A percentile compares a stretch with the other conserved stretches of the same genome.
Evolutionary conservation across 176 grass and related monocot species (phyloP).

Genomic region (Oryza glumipatula): DNA sequence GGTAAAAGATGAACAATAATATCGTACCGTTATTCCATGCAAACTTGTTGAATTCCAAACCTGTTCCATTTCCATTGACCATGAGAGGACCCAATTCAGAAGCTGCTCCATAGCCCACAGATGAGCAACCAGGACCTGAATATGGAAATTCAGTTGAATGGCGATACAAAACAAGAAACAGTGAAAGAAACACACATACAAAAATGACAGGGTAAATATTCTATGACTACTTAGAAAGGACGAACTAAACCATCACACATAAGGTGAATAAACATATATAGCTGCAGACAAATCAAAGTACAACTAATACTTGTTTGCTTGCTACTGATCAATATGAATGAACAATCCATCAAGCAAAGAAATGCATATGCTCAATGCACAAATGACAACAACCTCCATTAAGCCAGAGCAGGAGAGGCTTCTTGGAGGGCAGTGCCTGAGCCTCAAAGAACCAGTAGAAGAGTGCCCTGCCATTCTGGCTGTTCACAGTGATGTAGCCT

Average conservation of each 20-base stretch:
- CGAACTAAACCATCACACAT: background rate
- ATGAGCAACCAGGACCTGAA: slow-evolving; percentile 83
- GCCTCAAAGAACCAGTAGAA: slow-evolving; percentile 94
- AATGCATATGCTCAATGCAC: slow-evolving; percentile 9
- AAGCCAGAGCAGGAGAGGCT: slow-evolving; percentile 91
- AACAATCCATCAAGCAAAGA: slow-evolving; percentile 8
- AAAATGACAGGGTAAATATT: background rate
- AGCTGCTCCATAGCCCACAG: slow-evolving; percentile 87
- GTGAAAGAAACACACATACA: background rate
- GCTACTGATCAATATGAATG: slow-evolving; percentile 2
- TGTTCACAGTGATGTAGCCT: slow-evolving; percentile 60
- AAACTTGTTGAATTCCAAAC: slow-evolving; percentile 79
- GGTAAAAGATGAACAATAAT: background rate
- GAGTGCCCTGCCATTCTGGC: slow-evolving; percentile 59
- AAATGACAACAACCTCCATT: slow-evolving; percentile 71
- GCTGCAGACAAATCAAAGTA: background rate
- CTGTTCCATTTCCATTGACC: slow-evolving; percentile 61
- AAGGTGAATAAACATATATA: background rate
- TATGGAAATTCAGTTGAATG: background rate
- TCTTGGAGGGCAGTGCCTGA: slow-evolving; percentile 48
- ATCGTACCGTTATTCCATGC: slow-evolving; percentile 75
- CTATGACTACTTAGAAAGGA: background rate
- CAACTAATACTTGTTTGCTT: background rate
- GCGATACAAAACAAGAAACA: slow-evolving; percentile 9
- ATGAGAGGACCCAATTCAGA: slow-evolving; percentile 69